Base-by-base conservation (phyloP, 441 rosid species). In the Populus hybrid region DNA sequence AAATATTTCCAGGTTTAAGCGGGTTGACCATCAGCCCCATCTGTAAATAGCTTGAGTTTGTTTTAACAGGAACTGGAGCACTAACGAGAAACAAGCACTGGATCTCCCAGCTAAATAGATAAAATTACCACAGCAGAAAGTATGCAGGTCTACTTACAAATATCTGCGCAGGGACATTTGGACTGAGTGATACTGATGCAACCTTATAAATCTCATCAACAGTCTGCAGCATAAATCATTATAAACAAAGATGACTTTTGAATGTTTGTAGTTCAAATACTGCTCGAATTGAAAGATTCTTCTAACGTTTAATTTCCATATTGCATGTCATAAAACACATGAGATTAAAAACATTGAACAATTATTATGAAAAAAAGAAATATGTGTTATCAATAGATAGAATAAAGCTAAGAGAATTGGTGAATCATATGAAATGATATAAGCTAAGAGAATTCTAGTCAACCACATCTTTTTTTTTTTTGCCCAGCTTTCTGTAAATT, bases 1-100 rank as follows among this genome's bases (percentile, higher is more conserved):
- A 95, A 78, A 94, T 90, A 82, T 95, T 97, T 80, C 95, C 98
- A 50, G 95, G 98, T 81, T 90, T 90, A 65, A 83, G 99, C 24
- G 99, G 99, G 84, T 88, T 89, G 79, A 95, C 95, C 99, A 95
- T 95, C 85, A 95, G 64, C 28, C 98, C 99, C 99, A 95, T 92
- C 98, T 94, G 86, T 68, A 77, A 69, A 40, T 80, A 82, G 63
- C 76, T 71, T 68, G 21, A n/a, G 9, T 33, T 65, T 33, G 72
- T 28, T 67, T 26, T 64, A 40, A 14, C 9, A 26, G 66, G 33
- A 18, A 20, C 63, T 2, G 65, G 35, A 33, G 68, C 29, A 16
- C 24, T 29, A 31, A 76, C 40, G 71, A 20, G 21, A 78, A 61
- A 23, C 71, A n/a, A 64, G 40, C 70, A 77, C 64, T 23, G 4